phyloP scores from a whole-genome alignment of 2,329 filamentous ascomycete genomes.

The Trichoderma breve region DNA sequence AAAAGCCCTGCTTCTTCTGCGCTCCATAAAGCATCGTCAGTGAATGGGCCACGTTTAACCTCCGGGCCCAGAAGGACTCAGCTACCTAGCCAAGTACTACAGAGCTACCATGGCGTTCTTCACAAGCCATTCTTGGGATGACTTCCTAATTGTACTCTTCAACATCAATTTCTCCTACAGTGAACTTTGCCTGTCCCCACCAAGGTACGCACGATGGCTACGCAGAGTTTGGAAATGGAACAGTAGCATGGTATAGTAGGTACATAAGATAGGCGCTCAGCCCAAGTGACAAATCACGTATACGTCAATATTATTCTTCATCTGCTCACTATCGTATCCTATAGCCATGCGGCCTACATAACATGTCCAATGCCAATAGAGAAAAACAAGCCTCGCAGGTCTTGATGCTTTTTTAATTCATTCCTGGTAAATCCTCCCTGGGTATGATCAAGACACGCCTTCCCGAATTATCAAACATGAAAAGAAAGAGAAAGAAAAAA shows the following conservation, averaged over 20 bases:
- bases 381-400: background rate
- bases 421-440: conserved; percentile 10
- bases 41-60: background rate
- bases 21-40: background rate
- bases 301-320: background rate
- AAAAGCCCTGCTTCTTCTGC: background rate
- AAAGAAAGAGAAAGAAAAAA: background rate
- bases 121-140: background rate
- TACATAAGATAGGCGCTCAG: background rate
- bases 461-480: background rate
- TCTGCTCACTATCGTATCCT: background rate
- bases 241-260: background rate
- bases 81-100: background rate
- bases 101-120: background rate
- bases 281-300: background rate
- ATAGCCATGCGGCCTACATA: background rate
- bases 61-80: background rate
- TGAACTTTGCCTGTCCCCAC: background rate
- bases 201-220: background rate
- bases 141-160: background rate
- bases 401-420: background rate
- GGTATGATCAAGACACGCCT: conserved; percentile 8
- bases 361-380: conserved; percentile 3
- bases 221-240: background rate
- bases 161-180: background rate